These are phyloP conservation scores for Paraconiothyrium sp. DNA, from an alignment of 2,329 filamentous ascomycete species.

Conservation along the genomic window DNA sequence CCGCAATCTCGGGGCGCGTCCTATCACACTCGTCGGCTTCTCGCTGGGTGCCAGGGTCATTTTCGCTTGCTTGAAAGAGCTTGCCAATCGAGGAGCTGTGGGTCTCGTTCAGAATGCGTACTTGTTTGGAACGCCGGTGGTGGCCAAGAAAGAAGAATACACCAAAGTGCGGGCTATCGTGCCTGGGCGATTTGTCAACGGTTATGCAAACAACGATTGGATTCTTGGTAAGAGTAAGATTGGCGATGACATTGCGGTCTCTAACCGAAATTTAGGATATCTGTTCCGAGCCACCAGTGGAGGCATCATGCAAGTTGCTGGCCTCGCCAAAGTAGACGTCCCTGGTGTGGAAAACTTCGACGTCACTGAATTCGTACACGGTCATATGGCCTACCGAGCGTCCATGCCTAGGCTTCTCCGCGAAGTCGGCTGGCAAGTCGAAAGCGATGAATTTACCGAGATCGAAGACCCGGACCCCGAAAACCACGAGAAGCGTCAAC, in stretches of 20 bases:
- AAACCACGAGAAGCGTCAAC: constrained; percentile 84
- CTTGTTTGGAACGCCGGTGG: constrained; percentile 89
- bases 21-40: constrained; percentile 93
- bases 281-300: constrained; percentile 94
- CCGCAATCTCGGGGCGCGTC: constrained; percentile 87
- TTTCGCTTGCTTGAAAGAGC: constrained; percentile 87
- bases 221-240: constrained; percentile 70
- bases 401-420: constrained; percentile 90
- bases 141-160: constrained; percentile 92
- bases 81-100: constrained; percentile 82
- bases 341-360: constrained; percentile 88
- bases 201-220: constrained; percentile 95
- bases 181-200: constrained; percentile 92
- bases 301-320: constrained; percentile 88
- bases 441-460: constrained; percentile 93
- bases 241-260: neutral
- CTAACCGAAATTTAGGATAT: constrained; percentile 64
- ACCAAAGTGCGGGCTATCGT: constrained; percentile 83
- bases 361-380: constrained; percentile 83
- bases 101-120: constrained; percentile 95
- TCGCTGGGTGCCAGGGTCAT: constrained; percentile 93
- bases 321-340: constrained; percentile 81
- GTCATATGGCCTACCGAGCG: constrained; percentile 95
- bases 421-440: constrained; percentile 88
- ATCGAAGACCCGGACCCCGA: constrained; percentile 98